Evolutionary conservation across 2,329 filamentous ascomycete species (phyloP), one percentile per base, ranked within the genome.

Genomic region (Aspergillus fumigatus): DNA sequence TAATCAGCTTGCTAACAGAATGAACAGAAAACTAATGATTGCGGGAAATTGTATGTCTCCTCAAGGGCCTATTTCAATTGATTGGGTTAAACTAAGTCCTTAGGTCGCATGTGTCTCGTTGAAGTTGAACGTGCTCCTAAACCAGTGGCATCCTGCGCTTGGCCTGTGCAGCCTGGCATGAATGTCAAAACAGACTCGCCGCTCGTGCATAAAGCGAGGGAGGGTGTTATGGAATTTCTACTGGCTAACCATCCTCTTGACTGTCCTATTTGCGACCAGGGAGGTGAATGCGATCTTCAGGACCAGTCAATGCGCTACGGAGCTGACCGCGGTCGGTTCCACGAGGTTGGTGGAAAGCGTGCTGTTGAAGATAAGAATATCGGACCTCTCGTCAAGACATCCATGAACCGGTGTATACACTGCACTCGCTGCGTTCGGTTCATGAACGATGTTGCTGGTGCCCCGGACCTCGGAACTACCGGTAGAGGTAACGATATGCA

Each of bases 341-440:
- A 99, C 79, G 94, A 99, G 78, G 79, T 95, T 70, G 87, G 85
- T 55, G 94, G 94, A 78, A 99, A 99, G 84, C 90, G 94, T 81
- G 94, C 92, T 26, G 92, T 97, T 41, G 94, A 99, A 80, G 94
- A 99, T 78, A 99, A 99, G 84, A 97, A 99, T 77, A 97, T 99
- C 70, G 94, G 94, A 38, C 94, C 94, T 53, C 78, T 99, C 66
- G 90, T 99, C 79, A 99, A 99, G 85, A 99, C 94, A 3, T 99
- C 94, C 51, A 99, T 99, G 94, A 99, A 99, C 83, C 86, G 94
- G 74, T 99, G 94, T 78, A 99, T 99, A 70, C 94, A 99, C 82
- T 99, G 94, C 83, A 99, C 94, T 62, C 87, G 94, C 70, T 99
- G 94, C 78, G 86, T 99, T 67, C 92, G 94, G 72, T 99, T 99